Conservation (phyloP, 75 land plant species). For the Larix kaempferi region DNA sequence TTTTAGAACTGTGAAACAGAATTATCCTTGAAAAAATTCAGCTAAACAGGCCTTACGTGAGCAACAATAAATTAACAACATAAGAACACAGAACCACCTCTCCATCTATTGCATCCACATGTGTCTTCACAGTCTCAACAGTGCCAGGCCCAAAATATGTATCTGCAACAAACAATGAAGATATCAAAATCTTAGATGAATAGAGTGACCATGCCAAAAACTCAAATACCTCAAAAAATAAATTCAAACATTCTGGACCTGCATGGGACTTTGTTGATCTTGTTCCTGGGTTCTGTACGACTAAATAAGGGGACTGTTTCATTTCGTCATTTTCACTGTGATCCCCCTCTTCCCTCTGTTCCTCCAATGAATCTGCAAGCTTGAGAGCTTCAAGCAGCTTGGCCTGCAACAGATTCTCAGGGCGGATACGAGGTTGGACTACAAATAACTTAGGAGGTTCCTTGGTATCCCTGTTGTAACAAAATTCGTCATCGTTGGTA, state of each 20-base stretch:
- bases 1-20: background rate
- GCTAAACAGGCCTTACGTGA: background rate
- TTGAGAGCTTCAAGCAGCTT: constrained; percentile 82
- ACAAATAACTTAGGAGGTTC: constrained; percentile 68
- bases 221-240: background rate
- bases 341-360: constrained; percentile 38
- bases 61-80: background rate
- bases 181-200: background rate
- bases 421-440: constrained; percentile 79
- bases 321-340: constrained; percentile 19
- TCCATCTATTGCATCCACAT: constrained; percentile 48
- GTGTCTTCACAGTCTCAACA: constrained; percentile 63
- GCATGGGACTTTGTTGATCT: constrained; percentile 24
- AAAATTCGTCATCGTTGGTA: background rate
- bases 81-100: constrained; percentile 29
- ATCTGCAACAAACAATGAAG: constrained; percentile 24
- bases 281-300: constrained; percentile 63
- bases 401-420: constrained; percentile 48
- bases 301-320: constrained; percentile 33
- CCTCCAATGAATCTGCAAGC: constrained; percentile 78
- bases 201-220: background rate
- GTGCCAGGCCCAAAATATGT: constrained; percentile 88
- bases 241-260: constrained; percentile 14
- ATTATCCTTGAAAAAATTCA: background rate
- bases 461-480: constrained; percentile 29